phyloP scores from a whole-genome alignment of 140 eudicot genomes.

The Oenanthe javanica region DNA sequence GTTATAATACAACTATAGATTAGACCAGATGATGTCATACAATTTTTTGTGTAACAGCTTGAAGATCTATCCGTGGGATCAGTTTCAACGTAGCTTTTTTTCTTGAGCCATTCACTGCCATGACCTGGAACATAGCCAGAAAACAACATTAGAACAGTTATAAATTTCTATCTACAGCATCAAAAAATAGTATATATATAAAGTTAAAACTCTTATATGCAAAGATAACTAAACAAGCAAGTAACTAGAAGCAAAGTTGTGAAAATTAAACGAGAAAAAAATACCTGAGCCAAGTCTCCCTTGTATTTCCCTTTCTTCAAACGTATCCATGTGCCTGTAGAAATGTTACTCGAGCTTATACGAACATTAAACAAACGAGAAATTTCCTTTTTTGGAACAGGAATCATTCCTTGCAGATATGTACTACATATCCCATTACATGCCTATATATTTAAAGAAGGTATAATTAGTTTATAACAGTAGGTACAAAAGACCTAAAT shows the following conservation, averaged over 20 bases:
- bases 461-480: background rate
- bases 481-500: background rate
- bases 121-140: constrained; percentile 50
- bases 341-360: constrained; percentile 42
- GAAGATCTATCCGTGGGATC: constrained; percentile 81
- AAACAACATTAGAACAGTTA: background rate
- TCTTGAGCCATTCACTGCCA: constrained; percentile 42
- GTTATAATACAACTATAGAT: background rate
- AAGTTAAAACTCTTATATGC: background rate
- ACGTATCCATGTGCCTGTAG: constrained; percentile 73
- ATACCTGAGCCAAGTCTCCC: constrained; percentile 88
- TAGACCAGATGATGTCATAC: constrained; percentile 30
- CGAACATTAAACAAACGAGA: constrained; percentile 41
- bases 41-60: constrained; percentile 73
- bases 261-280: background rate
- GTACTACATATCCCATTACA: constrained; percentile 61
- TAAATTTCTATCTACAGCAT: background rate
- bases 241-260: background rate
- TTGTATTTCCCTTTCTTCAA: constrained; percentile 81
- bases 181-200: background rate
- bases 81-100: constrained; percentile 77
- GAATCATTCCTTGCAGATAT: constrained; percentile 42
- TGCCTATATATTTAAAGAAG: constrained; percentile 40
- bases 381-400: constrained; percentile 50
- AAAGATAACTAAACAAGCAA: background rate